Percentiles rank a stretch among this genome's conserved stretches.
Conservation (phyloP, 805 yeast genomes). For the Yarrowia yakushimensis region DNA sequence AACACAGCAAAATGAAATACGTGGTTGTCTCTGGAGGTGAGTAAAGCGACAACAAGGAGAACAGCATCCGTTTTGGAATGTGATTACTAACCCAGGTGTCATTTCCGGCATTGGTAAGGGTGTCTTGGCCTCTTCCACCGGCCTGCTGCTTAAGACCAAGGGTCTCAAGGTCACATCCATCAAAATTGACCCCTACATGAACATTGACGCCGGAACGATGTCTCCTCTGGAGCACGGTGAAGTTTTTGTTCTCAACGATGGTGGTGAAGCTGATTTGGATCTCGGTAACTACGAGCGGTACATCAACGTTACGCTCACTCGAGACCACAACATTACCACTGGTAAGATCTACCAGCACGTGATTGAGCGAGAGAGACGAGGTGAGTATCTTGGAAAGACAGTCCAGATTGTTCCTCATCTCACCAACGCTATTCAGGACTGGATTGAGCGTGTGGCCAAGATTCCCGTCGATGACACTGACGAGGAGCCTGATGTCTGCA, state of each 20-base stretch:
- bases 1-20: constrained; percentile 70
- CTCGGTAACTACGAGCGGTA: constrained; percentile 98
- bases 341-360: constrained; percentile 95
- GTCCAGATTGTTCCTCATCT: constrained; percentile 99
- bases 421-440: constrained; percentile 95
- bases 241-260: constrained; percentile 95
- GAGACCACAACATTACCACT: constrained; percentile 95
- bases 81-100: constrained; percentile 51
- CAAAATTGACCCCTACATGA: constrained; percentile 98
- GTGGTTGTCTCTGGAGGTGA: constrained; percentile 93
- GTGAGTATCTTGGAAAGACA: constrained; percentile 98
- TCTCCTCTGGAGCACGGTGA: constrained; percentile 99
- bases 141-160: constrained; percentile 85
- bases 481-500: constrained; percentile 90
- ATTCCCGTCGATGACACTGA: constrained; percentile 91
- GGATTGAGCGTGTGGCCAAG: constrained; percentile 91
- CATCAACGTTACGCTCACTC: constrained; percentile 86
- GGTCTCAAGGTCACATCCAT: constrained; percentile 96
- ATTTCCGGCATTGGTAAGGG: constrained; percentile 99
- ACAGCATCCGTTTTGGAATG: not conserved
- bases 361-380: constrained; percentile 89
- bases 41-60: constrained; percentile 24
- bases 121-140: constrained; percentile 94
- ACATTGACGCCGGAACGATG: constrained; percentile 99
- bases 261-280: constrained; percentile 98